Percentiles rank a stretch among this genome's conserved stretches.
Conservation (phyloP, 2,329 filamentous ascomycete species). For the Ophiostoma sp. region DNA sequence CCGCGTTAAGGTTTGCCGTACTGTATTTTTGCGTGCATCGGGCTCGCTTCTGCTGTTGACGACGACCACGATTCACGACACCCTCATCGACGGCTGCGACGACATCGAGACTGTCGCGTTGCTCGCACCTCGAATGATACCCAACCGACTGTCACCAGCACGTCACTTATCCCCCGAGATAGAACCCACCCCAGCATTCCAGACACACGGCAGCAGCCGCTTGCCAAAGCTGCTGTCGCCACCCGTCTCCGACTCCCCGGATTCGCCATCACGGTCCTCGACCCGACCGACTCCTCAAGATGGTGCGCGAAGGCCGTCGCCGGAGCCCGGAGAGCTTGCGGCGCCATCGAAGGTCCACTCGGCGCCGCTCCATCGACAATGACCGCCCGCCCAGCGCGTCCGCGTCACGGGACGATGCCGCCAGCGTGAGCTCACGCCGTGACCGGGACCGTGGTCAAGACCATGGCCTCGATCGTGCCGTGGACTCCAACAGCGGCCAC, state of each 20-base stretch:
- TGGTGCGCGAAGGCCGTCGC: conserved; percentile 52
- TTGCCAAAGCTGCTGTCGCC: conserved; percentile 7
- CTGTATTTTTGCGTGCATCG: not conserved
- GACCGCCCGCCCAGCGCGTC: conserved; percentile 23
- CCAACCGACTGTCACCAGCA: not conserved
- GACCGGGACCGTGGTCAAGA: not conserved
- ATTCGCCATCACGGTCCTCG: not conserved
- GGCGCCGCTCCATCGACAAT: conserved; percentile 38
- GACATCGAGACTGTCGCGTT: not conserved
- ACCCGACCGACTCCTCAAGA: conserved; percentile 27
- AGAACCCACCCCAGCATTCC: conserved; percentile 6
- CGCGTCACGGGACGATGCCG: conserved; percentile 21
- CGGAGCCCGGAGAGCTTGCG: conserved; percentile 52
- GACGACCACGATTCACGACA: conserved; percentile 8
- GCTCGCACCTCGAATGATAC: not conserved
- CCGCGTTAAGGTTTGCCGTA: not conserved
- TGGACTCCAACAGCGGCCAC: not conserved
- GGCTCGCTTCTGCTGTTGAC: not conserved
- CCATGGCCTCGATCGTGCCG: not conserved
- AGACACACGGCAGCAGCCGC: conserved; percentile 11
- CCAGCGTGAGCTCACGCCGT: not conserved
- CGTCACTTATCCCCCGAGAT: not conserved
- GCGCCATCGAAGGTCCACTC: conserved; percentile 34
- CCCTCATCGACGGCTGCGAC: not conserved
- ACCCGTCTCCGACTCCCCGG: too few relatives aligned